Evolutionary conservation across 192 early-diverging fungal species (phyloP).

Genomic region (Dissophora ornata): DNA sequence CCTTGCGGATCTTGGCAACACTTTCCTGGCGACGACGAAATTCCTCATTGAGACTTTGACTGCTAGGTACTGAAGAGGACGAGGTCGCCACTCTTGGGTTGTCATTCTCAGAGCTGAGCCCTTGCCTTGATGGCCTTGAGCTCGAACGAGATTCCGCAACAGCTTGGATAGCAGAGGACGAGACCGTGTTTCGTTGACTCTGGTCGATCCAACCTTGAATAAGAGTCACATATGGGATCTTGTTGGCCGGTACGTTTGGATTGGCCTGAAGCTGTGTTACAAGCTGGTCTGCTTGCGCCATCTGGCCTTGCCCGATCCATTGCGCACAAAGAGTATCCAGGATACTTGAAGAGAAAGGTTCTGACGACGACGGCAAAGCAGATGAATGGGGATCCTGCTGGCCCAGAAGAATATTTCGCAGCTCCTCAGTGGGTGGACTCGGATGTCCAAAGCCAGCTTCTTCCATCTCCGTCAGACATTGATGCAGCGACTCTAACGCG

Average conservation of each 20-base stretch:
- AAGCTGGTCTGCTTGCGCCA: slow-evolving; percentile 29
- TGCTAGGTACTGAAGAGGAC: slow-evolving; percentile 26
- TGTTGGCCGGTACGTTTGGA: not conserved
- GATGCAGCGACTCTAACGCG: slow-evolving; percentile 3
- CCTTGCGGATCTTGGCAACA: slow-evolving; percentile 31
- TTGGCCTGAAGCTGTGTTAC: slow-evolving; percentile 10
- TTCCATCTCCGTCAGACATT: slow-evolving; percentile 32
- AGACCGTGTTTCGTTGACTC: slow-evolving; percentile 30
- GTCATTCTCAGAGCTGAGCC: not conserved
- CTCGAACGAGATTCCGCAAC: slow-evolving; percentile 1
- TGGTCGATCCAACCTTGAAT: slow-evolving; percentile 50
- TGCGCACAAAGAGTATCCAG: slow-evolving; percentile 20
- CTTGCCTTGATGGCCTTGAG: not conserved
- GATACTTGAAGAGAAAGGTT: not conserved
- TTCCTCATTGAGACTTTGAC: slow-evolving; percentile 36
- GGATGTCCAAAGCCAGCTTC: slow-evolving; percentile 2
- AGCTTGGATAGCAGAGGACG: slow-evolving; percentile 18
- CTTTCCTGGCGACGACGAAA: slow-evolving; percentile 13
- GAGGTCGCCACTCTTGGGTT: not conserved
- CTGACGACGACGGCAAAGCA: not conserved
- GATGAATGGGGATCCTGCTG: not conserved
- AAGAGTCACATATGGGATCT: slow-evolving; percentile 26
- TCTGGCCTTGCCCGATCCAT: slow-evolving; percentile 28
- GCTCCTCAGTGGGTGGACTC: not conserved
- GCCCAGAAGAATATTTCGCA: slow-evolving; percentile 13